Evolutionary conservation across 345 rosid genomes (phyloP), one percentile per base, ranked within the genome.

Genomic region (Boechera retrofracta): DNA sequence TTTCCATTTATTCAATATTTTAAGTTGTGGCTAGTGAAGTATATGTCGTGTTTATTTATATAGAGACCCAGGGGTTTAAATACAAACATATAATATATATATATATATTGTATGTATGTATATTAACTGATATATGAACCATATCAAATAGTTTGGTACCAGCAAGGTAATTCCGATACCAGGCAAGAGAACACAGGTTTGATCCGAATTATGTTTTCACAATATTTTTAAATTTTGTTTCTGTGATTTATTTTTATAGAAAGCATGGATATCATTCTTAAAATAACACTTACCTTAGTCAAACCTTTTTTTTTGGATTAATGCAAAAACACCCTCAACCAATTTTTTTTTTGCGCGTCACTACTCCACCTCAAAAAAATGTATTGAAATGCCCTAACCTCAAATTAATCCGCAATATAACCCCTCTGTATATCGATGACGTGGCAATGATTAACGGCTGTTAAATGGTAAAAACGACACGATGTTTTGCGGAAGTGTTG

Each of bases 111-210:
- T 42, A 42, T 10, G n/a, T 47, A 21, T 69, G 5, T 52, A 60
- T 24, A 32, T 9, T 10, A 29, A 60, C 16, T 59, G 45, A 59
- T 53, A 26, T 42, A 55, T 63, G 65, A 70, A 77, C 75, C 70
- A 31, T 51, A 76, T 69, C 63, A 67, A 68, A 69, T 49, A 18
- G 55, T 51, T 67, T 76, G 51, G 64, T 77, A 70, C 56, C 38
- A 69, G 56, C 57, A 63, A 38, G 64, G 33, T 10, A 54, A 32
- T 31, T 41, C 15, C 4, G 42, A 66, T 75, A 67, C 47, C 58
- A 39, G 13, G 58, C 51, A 74, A 66, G 48, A 57, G 48, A 9
- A 56, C 59, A 56, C 72, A 55, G 38, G 57, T 64, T 64, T 42
- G 71, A 18, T 35, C 18, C 3, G 12, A 53, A 42, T 41, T 41